phyloP scores from a whole-genome alignment of 495 filamentous ascomycete genomes.

The Darksidea phi region DNA sequence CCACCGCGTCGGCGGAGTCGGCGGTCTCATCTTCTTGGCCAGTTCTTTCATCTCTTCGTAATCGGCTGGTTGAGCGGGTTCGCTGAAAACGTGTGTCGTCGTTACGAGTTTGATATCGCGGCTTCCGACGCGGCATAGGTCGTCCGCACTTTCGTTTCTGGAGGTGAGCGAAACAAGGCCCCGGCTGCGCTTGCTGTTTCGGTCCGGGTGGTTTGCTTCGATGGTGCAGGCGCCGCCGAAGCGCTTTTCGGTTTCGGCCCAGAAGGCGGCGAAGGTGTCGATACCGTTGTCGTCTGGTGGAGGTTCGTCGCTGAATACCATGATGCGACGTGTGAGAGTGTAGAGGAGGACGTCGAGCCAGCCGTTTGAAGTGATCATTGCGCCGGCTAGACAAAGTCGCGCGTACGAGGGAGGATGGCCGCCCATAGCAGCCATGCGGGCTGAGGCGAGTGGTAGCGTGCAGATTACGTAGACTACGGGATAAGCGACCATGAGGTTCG shows the following conservation, averaged over 20 bases:
- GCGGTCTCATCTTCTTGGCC: conserved; percentile 14
- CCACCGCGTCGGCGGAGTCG: conserved; percentile 24
- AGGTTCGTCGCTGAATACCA: conserved; percentile 34
- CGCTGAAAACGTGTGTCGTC: conserved; percentile 28
- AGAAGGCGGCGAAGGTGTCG: conserved; percentile 37
- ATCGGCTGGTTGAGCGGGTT: conserved; percentile 27
- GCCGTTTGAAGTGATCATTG: conserved; percentile 70
- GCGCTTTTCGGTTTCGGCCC: conserved; percentile 19
- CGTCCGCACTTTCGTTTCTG: conserved; percentile 21
- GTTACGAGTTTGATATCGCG: conserved; percentile 33
- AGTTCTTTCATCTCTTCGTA: conserved; percentile 27
- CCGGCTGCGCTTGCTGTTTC: background rate
- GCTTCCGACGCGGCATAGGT: conserved; percentile 19
- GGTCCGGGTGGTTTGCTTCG: conserved; percentile 9
- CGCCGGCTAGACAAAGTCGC: conserved; percentile 67
- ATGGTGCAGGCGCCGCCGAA: conserved; percentile 29
- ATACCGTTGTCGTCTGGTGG: conserved; percentile 32
- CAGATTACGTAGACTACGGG: conserved; percentile 72
- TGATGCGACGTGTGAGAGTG: conserved; percentile 60
- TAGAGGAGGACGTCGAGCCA: conserved; percentile 74
- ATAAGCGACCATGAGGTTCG: conserved; percentile 67
- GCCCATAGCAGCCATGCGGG: conserved; percentile 64
- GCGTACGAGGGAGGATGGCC: conserved; percentile 52
- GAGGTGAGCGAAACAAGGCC: background rate
- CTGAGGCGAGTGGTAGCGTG: conserved; percentile 67